A percentile compares a stretch with the other conserved stretches of the same genome.
phyloP scores from a whole-genome alignment of 192 early-diverging fungal species.

The Coemansia sp. region DNA sequence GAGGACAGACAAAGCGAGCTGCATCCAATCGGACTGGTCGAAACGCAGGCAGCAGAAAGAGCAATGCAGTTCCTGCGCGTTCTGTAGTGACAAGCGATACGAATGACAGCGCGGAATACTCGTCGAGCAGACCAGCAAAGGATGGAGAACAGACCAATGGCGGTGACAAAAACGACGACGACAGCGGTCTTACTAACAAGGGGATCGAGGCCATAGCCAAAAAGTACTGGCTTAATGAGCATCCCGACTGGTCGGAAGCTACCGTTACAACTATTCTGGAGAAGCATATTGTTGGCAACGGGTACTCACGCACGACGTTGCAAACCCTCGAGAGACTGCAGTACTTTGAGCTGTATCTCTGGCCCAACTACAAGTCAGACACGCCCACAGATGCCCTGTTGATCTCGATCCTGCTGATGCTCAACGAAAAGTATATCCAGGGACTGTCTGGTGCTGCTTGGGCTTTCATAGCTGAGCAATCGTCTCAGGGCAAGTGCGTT shows the following conservation, averaged over 20 bases:
- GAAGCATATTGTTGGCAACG: slow-evolving; percentile 8
- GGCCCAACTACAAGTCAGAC: slow-evolving; percentile 61
- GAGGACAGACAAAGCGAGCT: neutral
- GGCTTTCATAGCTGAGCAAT: slow-evolving; percentile 5
- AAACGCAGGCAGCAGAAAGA: neutral
- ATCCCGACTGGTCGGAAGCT: slow-evolving; percentile 14
- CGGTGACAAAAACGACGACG: neutral
- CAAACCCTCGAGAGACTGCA: slow-evolving; percentile 32
- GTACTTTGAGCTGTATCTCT: slow-evolving; percentile 65
- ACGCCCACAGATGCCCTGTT: slow-evolving; percentile 57
- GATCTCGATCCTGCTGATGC: slow-evolving; percentile 78
- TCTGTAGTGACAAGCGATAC: neutral
- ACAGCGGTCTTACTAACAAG: neutral
- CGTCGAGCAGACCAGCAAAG: neutral
- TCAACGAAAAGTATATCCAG: slow-evolving; percentile 90
- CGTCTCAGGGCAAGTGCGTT: neutral
- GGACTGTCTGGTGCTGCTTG: slow-evolving; percentile 47
- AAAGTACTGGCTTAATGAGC: slow-evolving; percentile 18
- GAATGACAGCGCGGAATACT: neutral
- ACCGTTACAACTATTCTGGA: slow-evolving; percentile 6
- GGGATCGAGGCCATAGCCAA: slow-evolving; percentile 8
- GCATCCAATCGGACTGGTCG: neutral
- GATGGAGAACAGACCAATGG: neutral
- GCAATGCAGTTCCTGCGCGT: neutral
- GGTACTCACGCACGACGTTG: slow-evolving; percentile 8